phyloP scores from a whole-genome alignment of 2,329 filamentous ascomycete species.

The Hirsutella minnesotensis region DNA sequence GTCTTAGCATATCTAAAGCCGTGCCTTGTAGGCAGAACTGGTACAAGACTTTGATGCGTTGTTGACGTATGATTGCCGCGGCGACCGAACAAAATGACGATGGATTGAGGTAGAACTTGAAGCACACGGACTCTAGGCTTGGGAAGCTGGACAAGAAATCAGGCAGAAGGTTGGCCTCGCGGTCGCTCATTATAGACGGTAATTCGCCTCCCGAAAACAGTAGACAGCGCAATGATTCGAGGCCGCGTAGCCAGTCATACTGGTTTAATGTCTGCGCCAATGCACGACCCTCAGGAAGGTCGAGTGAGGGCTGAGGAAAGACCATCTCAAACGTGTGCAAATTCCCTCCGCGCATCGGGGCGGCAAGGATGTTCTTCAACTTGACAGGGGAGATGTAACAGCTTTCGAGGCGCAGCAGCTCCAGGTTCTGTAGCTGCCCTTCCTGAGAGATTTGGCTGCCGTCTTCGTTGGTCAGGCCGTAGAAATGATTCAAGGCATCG shows the following conservation, averaged over 20 bases:
- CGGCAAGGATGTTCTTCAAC: slow-evolving; percentile 12
- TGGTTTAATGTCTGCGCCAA: slow-evolving; percentile 16
- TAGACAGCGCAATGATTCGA: slow-evolving; percentile 19
- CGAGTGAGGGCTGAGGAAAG: slow-evolving; percentile 17
- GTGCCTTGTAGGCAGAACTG: too few species aligned
- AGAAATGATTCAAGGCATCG: background rate
- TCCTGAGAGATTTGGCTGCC: background rate
- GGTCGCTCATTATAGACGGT: slow-evolving; percentile 13
- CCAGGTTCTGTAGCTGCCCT: slow-evolving; percentile 14
- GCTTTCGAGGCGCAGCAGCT: slow-evolving; percentile 15
- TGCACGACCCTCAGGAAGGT: slow-evolving; percentile 11
- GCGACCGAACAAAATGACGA: too few species aligned
- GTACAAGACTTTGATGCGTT: too few species aligned
- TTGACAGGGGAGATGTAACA: slow-evolving; percentile 12
- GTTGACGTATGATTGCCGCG: too few species aligned
- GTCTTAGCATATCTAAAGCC: too few species aligned
- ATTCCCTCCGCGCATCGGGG: slow-evolving; percentile 14
- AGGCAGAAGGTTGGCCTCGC: slow-evolving; percentile 17
- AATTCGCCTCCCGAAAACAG: slow-evolving; percentile 24
- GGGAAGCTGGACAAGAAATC: slow-evolving; percentile 24
- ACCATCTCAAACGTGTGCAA: slow-evolving; percentile 23
- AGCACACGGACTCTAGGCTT: slow-evolving; percentile 22
- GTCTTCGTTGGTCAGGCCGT: background rate
- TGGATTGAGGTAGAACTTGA: slow-evolving; percentile 19
- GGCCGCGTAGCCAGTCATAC: slow-evolving; percentile 23